Evolutionary conservation across 1,284 basidiomycete genomes (phyloP).

Genomic region (Fomitopsis palustris): DNA sequence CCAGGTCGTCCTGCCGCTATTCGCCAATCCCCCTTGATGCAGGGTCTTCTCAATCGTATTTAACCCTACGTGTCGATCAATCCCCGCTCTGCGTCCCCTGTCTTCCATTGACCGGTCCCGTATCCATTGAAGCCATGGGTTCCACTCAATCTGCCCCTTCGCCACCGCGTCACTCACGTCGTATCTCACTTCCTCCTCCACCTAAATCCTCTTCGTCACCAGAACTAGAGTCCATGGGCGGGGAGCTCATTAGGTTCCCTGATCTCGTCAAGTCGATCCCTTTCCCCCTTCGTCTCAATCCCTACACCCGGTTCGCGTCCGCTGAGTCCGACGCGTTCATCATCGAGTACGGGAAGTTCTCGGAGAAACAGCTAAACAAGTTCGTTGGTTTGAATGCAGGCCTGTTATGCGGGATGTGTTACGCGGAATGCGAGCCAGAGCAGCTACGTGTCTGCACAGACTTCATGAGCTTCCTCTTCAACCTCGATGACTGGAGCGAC

Average conservation of each 20-base stretch:
- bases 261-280: constrained; percentile 14
- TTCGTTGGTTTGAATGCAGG: constrained; percentile 22
- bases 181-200: not conserved
- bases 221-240: not conserved
- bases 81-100: not conserved
- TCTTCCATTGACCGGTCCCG: not conserved
- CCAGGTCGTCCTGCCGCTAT: not conserved
- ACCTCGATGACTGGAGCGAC: constrained; percentile 30
- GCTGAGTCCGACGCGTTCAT: constrained; percentile 21
- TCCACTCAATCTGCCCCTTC: not conserved
- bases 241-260: constrained; percentile 1
- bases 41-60: not conserved
- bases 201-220: not conserved
- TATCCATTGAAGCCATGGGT: not conserved
- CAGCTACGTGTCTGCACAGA: constrained; percentile 29
- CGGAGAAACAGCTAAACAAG: constrained; percentile 19
- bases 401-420: constrained; percentile 25
- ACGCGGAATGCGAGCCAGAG: constrained; percentile 27
- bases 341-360: constrained; percentile 21
- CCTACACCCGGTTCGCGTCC: constrained; percentile 16
- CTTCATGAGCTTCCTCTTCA: constrained; percentile 35
- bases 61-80: not conserved
- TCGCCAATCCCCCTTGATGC: not conserved
- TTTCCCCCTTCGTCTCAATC: constrained; percentile 18
- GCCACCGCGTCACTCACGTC: not conserved